Evolutionary conservation across 495 filamentous ascomycete genomes (phyloP).

Genomic region (Lichenothelia convexa): DNA sequence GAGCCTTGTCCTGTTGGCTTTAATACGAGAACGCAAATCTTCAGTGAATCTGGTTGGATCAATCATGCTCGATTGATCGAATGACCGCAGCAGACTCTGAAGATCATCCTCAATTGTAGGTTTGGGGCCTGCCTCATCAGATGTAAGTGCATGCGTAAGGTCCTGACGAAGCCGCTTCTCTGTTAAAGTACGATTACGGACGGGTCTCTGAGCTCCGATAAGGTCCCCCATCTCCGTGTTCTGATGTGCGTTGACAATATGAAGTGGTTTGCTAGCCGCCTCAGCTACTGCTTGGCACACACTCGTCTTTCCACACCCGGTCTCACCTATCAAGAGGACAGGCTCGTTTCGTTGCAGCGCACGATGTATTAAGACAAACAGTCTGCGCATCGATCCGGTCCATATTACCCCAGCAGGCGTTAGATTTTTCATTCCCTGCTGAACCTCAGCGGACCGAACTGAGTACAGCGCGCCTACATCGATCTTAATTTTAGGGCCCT

Average conservation of each 20-base stretch:
- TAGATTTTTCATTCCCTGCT: constrained; percentile 28
- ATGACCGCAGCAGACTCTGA: constrained; percentile 29
- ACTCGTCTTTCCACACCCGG: constrained; percentile 93
- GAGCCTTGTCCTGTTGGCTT: constrained; percentile 37
- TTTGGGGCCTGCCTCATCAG: no score
- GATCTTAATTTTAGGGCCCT: constrained; percentile 41
- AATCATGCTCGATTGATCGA: constrained; percentile 14
- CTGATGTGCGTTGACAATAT: constrained; percentile 91
- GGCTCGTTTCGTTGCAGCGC: constrained; percentile 86
- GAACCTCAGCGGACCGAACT: constrained; percentile 34
- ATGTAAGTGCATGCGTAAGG: constrained; percentile 30
- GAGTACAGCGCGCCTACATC: constrained; percentile 57
- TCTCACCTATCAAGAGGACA: constrained; percentile 85
- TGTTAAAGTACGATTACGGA: constrained; percentile 62
- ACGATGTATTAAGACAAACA: constrained; percentile 68
- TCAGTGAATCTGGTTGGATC: not conserved
- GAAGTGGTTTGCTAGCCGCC: constrained; percentile 49
- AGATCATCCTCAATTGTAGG: constrained; percentile 22
- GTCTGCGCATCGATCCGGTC: constrained; percentile 83
- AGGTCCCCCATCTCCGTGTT: constrained; percentile 95
- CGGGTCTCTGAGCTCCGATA: constrained; percentile 84
- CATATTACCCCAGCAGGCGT: constrained; percentile 53
- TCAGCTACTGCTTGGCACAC: constrained; percentile 85
- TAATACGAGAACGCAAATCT: constrained; percentile 3
- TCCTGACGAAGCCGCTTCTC: constrained; percentile 45